Evolutionary conservation across 805 yeast species (phyloP), one percentile per base, ranked within the genome.

Genomic region (Tanozyma kutaoensis): DNA sequence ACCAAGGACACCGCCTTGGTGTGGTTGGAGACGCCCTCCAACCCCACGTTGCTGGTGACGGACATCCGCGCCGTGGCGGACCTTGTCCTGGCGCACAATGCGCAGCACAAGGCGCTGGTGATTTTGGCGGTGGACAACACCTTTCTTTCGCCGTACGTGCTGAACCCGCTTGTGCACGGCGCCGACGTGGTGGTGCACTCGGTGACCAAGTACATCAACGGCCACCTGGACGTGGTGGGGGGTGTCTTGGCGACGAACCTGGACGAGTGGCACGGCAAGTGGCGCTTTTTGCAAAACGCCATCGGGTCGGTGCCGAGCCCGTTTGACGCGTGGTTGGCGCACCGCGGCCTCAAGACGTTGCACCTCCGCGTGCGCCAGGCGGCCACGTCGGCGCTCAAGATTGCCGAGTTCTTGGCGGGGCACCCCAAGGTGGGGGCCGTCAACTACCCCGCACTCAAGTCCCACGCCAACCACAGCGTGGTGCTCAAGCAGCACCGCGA

Each of bases 311-410:
- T 82, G 36, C 93, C 93, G 37, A 79, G 93, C 13, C 81, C 94
- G 28, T 84, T 82, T 50, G 94, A 84, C 58, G 69, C 84, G 23
- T 82, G 93, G 93, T 73, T 81, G 52, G 86, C 93, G 30, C 94
- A 81, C 65, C 69, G 95, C 52, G 94, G 94, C 47, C 65, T 82
- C 47, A 82, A 79, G 66, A 82, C 94, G 23, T 63, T 81, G 46
- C 91, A 80, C 46, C 62, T 82, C 55, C 70, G 95, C 52, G 77
- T 72, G 22, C 66, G 70, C 45, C 79, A 76, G 42, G 76, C 91
- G 22, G 55, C 82, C 23, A 40, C 44, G 29, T 66, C 68, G 29
- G 94, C 94, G 16, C 66, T 57, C 39, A 63, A 65, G 41, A 72
- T 82, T 39, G 81, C 94, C 28, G 68, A 76, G 54, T 70, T 52